Evolutionary conservation across 768 basidiomycete genomes (phyloP).

Genomic region (Tricholoma flavovirens): DNA sequence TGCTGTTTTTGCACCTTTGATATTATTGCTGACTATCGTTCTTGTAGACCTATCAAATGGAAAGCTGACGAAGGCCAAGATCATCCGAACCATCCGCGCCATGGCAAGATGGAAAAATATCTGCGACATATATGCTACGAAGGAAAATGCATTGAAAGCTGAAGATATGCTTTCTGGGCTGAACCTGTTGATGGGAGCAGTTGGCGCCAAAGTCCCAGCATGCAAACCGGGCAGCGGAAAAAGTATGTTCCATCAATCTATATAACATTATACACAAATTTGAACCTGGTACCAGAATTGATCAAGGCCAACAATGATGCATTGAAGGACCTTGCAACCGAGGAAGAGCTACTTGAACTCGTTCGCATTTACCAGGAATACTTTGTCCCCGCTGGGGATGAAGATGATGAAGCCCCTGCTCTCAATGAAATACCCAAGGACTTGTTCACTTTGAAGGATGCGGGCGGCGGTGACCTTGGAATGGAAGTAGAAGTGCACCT

Average conservation of each 20-base stretch:
- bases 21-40: too few relatives aligned
- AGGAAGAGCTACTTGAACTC: conserved; percentile 14
- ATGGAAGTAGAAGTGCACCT: conserved; percentile 16
- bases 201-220: too few relatives aligned
- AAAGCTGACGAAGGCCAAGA: too few relatives aligned
- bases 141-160: too few relatives aligned
- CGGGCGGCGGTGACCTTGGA: conserved; percentile 15
- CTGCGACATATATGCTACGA: too few relatives aligned
- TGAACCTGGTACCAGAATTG: background rate
- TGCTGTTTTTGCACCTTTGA: too few relatives aligned
- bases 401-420: background rate
- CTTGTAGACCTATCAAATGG: too few relatives aligned
- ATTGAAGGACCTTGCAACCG: conserved; percentile 10
- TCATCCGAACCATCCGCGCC: too few relatives aligned
- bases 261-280: background rate
- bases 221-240: background rate
- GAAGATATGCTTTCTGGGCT: too few relatives aligned
- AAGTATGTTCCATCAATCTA: background rate
- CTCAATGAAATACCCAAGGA: background rate
- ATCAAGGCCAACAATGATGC: too few relatives aligned
- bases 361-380: conserved; percentile 14
- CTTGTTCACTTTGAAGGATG: background rate
- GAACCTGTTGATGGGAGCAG: too few relatives aligned
- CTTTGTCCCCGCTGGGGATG: conserved; percentile 5
- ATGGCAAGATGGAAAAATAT: too few relatives aligned